Percentiles rank a stretch among this genome's conserved stretches.
Evolutionary conservation across 2,329 filamentous ascomycete genomes (phyloP).

Genomic region (Grosmannia huntii): DNA sequence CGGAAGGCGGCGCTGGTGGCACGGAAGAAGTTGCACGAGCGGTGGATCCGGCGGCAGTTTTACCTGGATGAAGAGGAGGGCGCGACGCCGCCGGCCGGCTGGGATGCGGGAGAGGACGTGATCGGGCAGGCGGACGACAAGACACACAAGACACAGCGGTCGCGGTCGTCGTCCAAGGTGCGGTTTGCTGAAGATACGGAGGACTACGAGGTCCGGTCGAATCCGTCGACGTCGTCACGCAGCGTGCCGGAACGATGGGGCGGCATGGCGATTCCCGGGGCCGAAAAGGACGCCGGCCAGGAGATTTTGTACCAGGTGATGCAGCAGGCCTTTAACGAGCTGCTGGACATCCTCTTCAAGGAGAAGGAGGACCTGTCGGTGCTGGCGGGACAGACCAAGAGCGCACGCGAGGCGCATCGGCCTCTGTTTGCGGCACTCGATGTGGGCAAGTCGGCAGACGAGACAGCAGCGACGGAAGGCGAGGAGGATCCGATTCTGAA

Average conservation of each 20-base stretch:
- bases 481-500: conserved; percentile 20
- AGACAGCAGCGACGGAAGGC: conserved; percentile 1
- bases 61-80: conserved; percentile 83
- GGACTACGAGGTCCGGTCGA: conserved; percentile 57
- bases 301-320: conserved; percentile 87
- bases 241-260: conserved; percentile 64
- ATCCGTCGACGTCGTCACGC: conserved; percentile 61
- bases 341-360: conserved; percentile 78
- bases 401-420: conserved; percentile 44
- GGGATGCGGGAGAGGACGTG: conserved; percentile 47
- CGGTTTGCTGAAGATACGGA: conserved; percentile 60
- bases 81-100: conserved; percentile 48
- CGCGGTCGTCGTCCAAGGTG: conserved; percentile 65
- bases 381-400: conserved; percentile 49
- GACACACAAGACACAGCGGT: conserved; percentile 9
- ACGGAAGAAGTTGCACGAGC: conserved; percentile 46
- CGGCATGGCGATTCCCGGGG: conserved; percentile 64
- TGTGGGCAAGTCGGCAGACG: conserved; percentile 15
- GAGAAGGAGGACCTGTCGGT: conserved; percentile 65
- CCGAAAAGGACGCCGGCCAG: conserved; percentile 70
- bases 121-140: conserved; percentile 20
- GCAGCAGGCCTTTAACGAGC: conserved; percentile 85
- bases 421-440: conserved; percentile 32
- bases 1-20: conserved; percentile 27
- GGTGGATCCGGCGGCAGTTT: conserved; percentile 67